A percentile compares a stretch with the other conserved stretches of the same genome.
Evolutionary conservation across 2,329 filamentous ascomycete genomes (phyloP).

Genomic region (Sphaerulina populicola): DNA sequence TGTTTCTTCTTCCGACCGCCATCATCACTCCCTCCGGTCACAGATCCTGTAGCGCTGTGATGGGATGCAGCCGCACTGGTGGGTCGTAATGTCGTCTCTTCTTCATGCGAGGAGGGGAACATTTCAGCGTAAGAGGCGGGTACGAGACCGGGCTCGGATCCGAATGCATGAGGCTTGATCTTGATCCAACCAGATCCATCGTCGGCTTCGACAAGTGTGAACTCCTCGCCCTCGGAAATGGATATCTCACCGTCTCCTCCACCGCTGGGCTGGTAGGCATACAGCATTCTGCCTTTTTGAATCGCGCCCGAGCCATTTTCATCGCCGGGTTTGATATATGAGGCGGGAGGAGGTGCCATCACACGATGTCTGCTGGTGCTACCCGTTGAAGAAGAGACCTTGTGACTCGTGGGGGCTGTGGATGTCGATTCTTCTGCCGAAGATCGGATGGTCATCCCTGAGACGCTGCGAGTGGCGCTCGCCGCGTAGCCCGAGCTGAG

Average conservation of each 20-base stretch:
- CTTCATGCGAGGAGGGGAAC: conserved; percentile 10
- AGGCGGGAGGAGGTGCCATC: conserved; percentile 75
- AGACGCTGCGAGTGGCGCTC: conserved; percentile 67
- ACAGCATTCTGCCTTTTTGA: conserved; percentile 79
- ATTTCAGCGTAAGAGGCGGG: conserved; percentile 78
- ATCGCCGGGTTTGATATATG: conserved; percentile 59
- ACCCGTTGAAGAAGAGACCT: conserved; percentile 26
- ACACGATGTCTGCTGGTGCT: conserved; percentile 50
- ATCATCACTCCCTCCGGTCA: conserved; percentile 45
- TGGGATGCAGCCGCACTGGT: conserved; percentile 48
- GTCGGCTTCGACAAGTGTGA: conserved; percentile 74
- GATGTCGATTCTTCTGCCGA: conserved; percentile 33
- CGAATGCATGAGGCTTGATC: conserved; percentile 50
- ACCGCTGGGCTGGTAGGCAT: conserved; percentile 70
- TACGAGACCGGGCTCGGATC: conserved; percentile 72
- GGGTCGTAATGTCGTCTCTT: conserved; percentile 15
- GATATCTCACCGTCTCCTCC: conserved; percentile 63
- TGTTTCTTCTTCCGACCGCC: conserved; percentile 60
- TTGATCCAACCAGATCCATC: conserved; percentile 90
- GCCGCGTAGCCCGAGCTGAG: conserved; percentile 80
- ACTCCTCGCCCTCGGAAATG: conserved; percentile 68
- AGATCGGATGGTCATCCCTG: conserved; percentile 49
- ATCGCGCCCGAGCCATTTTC: conserved; percentile 44
- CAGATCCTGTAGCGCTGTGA: conserved; percentile 54
- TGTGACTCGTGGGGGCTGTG: conserved; percentile 12